These are phyloP conservation scores for Pinus tabuliformis DNA, from an alignment of 75 land plant genomes.

Conservation along the genomic window DNA sequence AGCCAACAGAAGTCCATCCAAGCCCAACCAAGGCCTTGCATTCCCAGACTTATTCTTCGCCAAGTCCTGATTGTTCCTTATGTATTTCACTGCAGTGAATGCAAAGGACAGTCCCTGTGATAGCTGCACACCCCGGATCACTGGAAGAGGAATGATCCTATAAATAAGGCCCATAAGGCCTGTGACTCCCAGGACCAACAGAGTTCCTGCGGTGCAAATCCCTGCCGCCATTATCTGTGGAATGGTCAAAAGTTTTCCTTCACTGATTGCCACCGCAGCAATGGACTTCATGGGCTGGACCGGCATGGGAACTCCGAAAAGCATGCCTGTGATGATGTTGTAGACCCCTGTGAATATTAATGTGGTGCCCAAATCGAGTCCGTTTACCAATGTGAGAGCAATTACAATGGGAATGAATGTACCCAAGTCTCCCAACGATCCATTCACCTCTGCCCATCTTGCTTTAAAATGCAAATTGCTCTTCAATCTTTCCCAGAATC, in stretches of 20 bases:
- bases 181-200: slow-evolving; percentile 65
- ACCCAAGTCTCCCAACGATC: slow-evolving; percentile 86
- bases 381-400: slow-evolving; percentile 64
- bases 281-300: slow-evolving; percentile 97
- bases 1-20: slow-evolving; percentile 73
- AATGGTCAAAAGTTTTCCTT: slow-evolving; percentile 35
- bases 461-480: no score
- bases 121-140: slow-evolving; percentile 84
- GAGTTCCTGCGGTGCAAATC: slow-evolving; percentile 41
- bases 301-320: slow-evolving; percentile 91
- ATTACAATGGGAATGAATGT: slow-evolving; percentile 81
- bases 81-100: slow-evolving; percentile 71
- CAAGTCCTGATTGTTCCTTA: slow-evolving; percentile 59
- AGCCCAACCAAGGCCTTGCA: slow-evolving; percentile 61
- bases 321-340: slow-evolving; percentile 68
- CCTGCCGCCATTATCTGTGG: slow-evolving; percentile 96
- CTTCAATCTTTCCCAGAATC: no score
- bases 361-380: slow-evolving; percentile 75
- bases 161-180: slow-evolving; percentile 62
- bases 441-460: slow-evolving; percentile 66
- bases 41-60: slow-evolving; percentile 48
- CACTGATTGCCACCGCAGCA: slow-evolving; percentile 71
- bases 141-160: slow-evolving; percentile 57
- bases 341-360: slow-evolving; percentile 78
- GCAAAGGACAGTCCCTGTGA: slow-evolving; percentile 84